Percentiles rank a stretch among this genome's conserved stretches.
Evolutionary conservation across 352 stramenopile species (phyloP).

Genomic region (Pythium dissimile): DNA sequence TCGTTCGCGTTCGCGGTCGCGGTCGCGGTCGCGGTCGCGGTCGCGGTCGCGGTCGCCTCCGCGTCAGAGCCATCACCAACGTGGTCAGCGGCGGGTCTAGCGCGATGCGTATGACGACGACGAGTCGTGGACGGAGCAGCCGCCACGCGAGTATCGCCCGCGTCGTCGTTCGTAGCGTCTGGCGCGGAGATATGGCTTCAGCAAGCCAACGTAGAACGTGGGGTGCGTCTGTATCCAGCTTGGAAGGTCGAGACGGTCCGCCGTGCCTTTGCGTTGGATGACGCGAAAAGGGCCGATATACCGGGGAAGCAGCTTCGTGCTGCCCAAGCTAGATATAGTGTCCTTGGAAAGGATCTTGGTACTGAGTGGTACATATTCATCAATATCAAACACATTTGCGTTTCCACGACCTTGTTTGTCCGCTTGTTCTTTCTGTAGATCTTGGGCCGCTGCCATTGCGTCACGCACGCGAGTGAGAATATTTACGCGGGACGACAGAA

Average conservation of each 20-base stretch:
- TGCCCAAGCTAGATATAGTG: not conserved
- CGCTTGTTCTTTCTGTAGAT: not conserved
- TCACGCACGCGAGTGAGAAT: not conserved
- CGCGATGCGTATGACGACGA: too few species aligned
- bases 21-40: too few species aligned
- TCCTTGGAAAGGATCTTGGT: not conserved
- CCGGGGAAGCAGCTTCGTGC: not conserved
- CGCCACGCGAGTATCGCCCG: too few species aligned
- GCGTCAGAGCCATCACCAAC: too few species aligned
- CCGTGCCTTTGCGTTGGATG: not conserved
- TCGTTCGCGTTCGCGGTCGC: too few species aligned
- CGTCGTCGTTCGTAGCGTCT: not conserved
- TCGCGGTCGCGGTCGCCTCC: too few species aligned
- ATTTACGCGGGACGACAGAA: not conserved
- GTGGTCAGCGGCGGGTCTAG: too few species aligned
- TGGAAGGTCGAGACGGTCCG: not conserved
- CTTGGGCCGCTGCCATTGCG: not conserved
- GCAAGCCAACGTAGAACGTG: not conserved
- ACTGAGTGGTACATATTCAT: not conserved
- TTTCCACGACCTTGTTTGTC: not conserved
- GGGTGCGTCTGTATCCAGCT: not conserved
- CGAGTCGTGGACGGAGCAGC: too few species aligned
- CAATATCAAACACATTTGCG: not conserved
- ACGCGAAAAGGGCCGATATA: not conserved
- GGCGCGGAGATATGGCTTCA: not conserved